Conservation (phyloP, 1,284 basidiomycete species). For the Puccinia hordei region DNA sequence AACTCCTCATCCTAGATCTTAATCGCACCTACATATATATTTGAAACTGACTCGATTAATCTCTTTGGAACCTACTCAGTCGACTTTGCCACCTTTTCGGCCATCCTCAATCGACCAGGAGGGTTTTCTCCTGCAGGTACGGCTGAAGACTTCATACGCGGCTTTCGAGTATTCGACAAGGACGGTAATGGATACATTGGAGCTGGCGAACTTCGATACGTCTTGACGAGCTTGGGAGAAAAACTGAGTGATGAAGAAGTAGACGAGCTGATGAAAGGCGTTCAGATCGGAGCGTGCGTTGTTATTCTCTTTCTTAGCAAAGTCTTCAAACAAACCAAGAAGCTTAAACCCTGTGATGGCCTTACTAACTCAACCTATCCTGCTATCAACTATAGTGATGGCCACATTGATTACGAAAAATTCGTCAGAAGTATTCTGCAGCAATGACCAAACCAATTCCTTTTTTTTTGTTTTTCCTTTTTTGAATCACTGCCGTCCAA, state of each 20-base stretch:
- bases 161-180: conserved; percentile 99
- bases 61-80: conserved; percentile 40
- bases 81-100: conserved; percentile 69
- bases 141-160: conserved; percentile 98
- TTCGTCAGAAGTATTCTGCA: conserved; percentile 84
- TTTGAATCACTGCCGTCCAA: not conserved
- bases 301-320: not conserved
- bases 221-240: conserved; percentile 92
- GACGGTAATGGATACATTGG: conserved; percentile 96
- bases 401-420: conserved; percentile 95
- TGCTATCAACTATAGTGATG: conserved; percentile 68
- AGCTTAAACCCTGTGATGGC: not conserved
- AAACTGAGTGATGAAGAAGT: conserved; percentile 98
- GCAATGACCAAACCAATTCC: conserved; percentile 54
- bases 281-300: conserved; percentile 69
- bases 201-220: conserved; percentile 85
- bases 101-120: conserved; percentile 89
- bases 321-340: not conserved
- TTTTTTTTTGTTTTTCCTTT: too few relatives aligned
- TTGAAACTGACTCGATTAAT: not conserved
- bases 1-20: not conserved
- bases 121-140: conserved; percentile 95
- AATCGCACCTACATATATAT: too few relatives aligned
- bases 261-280: conserved; percentile 93
- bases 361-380: conserved; percentile 25